A percentile compares a stretch with the other conserved stretches of the same genome.
These are phyloP conservation scores for Trichaptum fuscoviolaceum DNA, from an alignment of 768 basidiomycete species.

Conservation along the genomic window DNA sequence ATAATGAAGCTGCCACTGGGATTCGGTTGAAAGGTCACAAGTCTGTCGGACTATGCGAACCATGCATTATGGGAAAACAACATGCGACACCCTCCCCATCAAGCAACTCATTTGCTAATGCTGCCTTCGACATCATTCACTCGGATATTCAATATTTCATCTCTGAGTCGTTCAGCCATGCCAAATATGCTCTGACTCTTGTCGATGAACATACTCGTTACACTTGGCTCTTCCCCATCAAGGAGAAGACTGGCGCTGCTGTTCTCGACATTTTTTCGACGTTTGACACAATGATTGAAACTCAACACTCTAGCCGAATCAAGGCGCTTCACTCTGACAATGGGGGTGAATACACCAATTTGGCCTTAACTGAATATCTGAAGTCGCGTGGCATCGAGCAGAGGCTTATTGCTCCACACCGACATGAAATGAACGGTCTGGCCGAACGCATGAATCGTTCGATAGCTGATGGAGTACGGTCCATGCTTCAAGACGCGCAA, in stretches of 20 bases:
- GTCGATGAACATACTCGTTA: slow-evolving; percentile 19
- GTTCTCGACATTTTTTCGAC: slow-evolving; percentile 5
- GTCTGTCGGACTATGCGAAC: no score
- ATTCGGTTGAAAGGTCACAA: no score
- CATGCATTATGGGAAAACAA: no score
- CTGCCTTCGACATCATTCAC: no score
- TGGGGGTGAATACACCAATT: slow-evolving; percentile 38
- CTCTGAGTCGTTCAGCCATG: slow-evolving; percentile 1
- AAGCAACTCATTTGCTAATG: no score
- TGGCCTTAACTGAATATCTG: slow-evolving; percentile 28
- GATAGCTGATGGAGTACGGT: slow-evolving; percentile 26
- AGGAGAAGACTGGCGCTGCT: slow-evolving; percentile 15
- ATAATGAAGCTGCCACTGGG: no score
- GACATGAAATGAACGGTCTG: no score
- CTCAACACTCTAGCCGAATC: slow-evolving; percentile 11
- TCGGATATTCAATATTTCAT: no score
- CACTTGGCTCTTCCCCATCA: slow-evolving; percentile 12
- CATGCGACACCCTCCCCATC: no score
- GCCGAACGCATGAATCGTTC: slow-evolving; percentile 36
- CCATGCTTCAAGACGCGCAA: slow-evolving; percentile 30
- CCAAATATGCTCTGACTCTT: slow-evolving; percentile 24
- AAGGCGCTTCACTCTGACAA: slow-evolving; percentile 35
- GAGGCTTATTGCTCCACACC: slow-evolving; percentile 35
- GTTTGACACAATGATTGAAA: not conserved
- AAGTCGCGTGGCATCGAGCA: slow-evolving; percentile 31